Base-by-base conservation (phyloP, 164 flowering plant species). In the Houttuynia cordata region DNA sequence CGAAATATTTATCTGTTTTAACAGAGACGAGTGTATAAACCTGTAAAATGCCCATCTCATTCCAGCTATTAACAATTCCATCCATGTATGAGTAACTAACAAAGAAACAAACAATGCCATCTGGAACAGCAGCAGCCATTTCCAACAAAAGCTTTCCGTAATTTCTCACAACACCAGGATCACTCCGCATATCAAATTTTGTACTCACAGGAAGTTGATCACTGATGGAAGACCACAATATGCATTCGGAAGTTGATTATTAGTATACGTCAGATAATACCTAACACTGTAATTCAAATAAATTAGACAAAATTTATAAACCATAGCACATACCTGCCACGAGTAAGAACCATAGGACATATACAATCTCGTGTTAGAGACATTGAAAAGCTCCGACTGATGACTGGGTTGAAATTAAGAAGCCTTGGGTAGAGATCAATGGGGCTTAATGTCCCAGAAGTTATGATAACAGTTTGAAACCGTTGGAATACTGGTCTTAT, bases 21-120 rank as follows among this genome's bases (percentile, higher is more conserved):
- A n/a, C 9, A 42, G 1, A 14, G 49, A 42, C 1, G 10, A 30
- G 37, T 45, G 50, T 34, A 47, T 42, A 14, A 18, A 91, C 99
- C 97, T 88, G 83, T 53, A 94, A 65, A 65, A 91, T 87, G 56
- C 90, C 90, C 74, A 65, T 79, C 67, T 94, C 90, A 74, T 94
- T 88, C 99, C 99, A 94, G 64, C 83, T 85, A 67, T 84, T 89
- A 45, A 94, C 83, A 51, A 91, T 91, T 55, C 82, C 96, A 78
- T 94, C 99, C 99, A 94, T 94, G 67, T 94, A 94, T 3, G 99
- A 94, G 68, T 94, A 94, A 79, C 99, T 94, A 59, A 94, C 99
- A 68, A 94, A 94, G 74, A 94, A 94, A 70, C 97, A 94, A 42
- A 88, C 99, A 66, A 94, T 66, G 64, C 99, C 99, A 82, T 94